A percentile compares a stretch with the other conserved stretches of the same genome.
These are phyloP conservation scores for Kalaharituber pfeilii DNA, from an alignment of 2,329 filamentous ascomycete genomes.

Conservation along the genomic window DNA sequence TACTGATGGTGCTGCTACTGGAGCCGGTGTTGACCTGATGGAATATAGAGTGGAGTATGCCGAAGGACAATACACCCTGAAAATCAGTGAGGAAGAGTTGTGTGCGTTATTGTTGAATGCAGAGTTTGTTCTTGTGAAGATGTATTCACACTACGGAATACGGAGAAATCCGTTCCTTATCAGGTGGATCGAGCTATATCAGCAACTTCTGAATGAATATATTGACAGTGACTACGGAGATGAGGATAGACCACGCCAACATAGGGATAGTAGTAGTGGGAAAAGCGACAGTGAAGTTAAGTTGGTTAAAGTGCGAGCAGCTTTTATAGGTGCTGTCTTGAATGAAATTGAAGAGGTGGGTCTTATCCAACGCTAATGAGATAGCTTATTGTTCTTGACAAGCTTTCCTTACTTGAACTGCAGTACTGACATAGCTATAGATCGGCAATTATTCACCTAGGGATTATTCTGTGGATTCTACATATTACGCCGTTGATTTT, in stretches of 20 bases:
- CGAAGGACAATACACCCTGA: not conserved
- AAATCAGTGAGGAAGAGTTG: conserved; percentile 16
- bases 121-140: conserved; percentile 20
- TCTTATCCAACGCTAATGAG: too few relatives aligned
- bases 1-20: not conserved
- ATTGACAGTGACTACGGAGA: conserved; percentile 6
- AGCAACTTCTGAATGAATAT: conserved; percentile 11
- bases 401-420: too few relatives aligned
- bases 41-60: not conserved
- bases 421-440: too few relatives aligned
- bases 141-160: conserved; percentile 20
- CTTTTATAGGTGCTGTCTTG: conserved; percentile 16
- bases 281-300: conserved; percentile 10
- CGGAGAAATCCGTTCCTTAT: conserved; percentile 19
- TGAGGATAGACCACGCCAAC: conserved; percentile 1
- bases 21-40: not conserved
- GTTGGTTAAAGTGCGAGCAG: conserved; percentile 15
- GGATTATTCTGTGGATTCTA: not conserved
- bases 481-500: not conserved
- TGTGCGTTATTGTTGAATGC: conserved; percentile 21
- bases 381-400: too few relatives aligned
- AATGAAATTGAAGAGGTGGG: conserved; percentile 12
- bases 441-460: not conserved
- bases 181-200: conserved; percentile 20
- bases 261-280: not conserved